Percentiles rank a stretch among this genome's conserved stretches.
phyloP scores from a whole-genome alignment of 2,329 filamentous ascomycete species.

The Hypoxylon sp. region DNA sequence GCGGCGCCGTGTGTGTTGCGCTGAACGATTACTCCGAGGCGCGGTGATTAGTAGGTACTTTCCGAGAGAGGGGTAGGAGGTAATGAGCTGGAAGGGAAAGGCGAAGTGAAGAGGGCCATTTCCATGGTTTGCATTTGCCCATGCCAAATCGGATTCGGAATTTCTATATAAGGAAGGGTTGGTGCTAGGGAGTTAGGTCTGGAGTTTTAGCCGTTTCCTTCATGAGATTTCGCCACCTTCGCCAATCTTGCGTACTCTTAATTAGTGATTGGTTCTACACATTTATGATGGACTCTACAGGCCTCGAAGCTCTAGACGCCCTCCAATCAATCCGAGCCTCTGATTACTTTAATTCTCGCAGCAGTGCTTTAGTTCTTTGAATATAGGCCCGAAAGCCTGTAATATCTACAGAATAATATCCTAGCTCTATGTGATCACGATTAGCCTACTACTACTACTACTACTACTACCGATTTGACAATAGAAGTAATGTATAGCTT shows the following conservation, averaged over 20 bases:
- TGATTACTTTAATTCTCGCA: background rate
- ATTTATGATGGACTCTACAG: background rate
- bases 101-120: background rate
- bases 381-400: background rate
- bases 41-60: slow-evolving; percentile 49
- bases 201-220: slow-evolving; percentile 10
- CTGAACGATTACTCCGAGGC: slow-evolving; percentile 86
- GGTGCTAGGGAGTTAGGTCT: slow-evolving; percentile 18
- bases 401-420: slow-evolving; percentile 3
- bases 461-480: slow-evolving; percentile 1
- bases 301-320: background rate
- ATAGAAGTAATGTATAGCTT: slow-evolving; percentile 1
- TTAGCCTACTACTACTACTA: slow-evolving; percentile 8
- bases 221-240: background rate
- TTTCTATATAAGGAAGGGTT: slow-evolving; percentile 17
- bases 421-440: background rate
- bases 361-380: background rate
- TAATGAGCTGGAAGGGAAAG: background rate
- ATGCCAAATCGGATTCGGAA: background rate
- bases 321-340: background rate
- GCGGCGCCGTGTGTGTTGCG: slow-evolving; percentile 92
- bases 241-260: background rate
- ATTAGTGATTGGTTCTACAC: background rate
- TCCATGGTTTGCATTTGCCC: background rate
- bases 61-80: background rate